These are phyloP conservation scores for Arachnomyces sp. DNA, from an alignment of 2,329 filamentous ascomycete species.

Conservation along the genomic window DNA sequence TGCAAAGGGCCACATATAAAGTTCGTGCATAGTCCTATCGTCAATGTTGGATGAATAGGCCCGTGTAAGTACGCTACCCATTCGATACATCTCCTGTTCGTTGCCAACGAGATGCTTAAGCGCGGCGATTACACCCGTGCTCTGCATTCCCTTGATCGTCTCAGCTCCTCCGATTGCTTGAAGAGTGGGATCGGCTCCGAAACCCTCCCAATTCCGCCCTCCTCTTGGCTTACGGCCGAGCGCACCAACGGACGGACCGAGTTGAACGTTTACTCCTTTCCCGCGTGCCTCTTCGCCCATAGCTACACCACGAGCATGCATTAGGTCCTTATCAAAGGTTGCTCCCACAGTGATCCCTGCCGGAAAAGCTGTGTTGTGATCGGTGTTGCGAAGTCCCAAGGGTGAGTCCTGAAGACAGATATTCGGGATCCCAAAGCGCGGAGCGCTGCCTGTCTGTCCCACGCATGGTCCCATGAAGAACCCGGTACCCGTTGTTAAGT, in stretches of 20 bases:
- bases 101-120: conserved; percentile 52
- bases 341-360: conserved; percentile 70
- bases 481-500: conserved; percentile 65
- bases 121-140: conserved; percentile 49
- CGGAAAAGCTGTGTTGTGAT: conserved; percentile 70
- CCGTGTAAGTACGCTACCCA: conserved; percentile 36
- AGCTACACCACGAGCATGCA: conserved; percentile 60
- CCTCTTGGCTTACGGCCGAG: conserved; percentile 65
- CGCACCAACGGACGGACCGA: conserved; percentile 65
- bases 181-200: conserved; percentile 62
- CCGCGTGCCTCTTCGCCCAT: conserved; percentile 64
- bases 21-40: conserved; percentile 41
- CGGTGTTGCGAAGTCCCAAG: conserved; percentile 63
- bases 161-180: conserved; percentile 46
- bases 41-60: conserved; percentile 44
- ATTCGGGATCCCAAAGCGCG: conserved; percentile 63
- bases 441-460: conserved; percentile 67
- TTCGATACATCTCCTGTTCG: conserved; percentile 41
- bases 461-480: conserved; percentile 67
- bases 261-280: conserved; percentile 64
- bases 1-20: conserved; percentile 45
- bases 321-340: conserved; percentile 65
- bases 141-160: conserved; percentile 52
- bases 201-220: conserved; percentile 69
- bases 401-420: conserved; percentile 67